A percentile compares a stretch with the other conserved stretches of the same genome.
Evolutionary conservation across 805 yeast genomes (phyloP).

Genomic region (Pichia scutulata): DNA sequence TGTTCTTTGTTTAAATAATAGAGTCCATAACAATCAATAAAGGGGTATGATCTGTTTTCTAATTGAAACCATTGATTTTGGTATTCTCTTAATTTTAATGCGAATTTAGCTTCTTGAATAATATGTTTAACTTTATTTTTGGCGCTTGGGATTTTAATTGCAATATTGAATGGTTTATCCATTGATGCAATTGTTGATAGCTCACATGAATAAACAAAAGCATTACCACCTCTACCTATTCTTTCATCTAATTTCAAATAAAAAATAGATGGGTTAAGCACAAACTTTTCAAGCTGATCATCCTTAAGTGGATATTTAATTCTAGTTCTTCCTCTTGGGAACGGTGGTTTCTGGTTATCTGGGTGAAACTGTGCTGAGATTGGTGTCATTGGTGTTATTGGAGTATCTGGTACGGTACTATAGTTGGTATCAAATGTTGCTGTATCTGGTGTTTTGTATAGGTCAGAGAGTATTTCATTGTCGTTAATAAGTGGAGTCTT

Average conservation of each 20-base stretch:
- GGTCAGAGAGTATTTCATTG: neutral
- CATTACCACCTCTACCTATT: conserved; percentile 26
- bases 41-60: conserved; percentile 15
- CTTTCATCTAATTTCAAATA: conserved; percentile 12
- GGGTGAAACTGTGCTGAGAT: neutral
- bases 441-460: conserved; percentile 5
- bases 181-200: conserved; percentile 12
- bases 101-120: conserved; percentile 22
- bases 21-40: conserved; percentile 24
- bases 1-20: conserved; percentile 19
- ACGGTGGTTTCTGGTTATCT: neutral
- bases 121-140: conserved; percentile 19
- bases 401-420: neutral
- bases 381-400: conserved; percentile 2
- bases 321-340: neutral
- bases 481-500: neutral
- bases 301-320: conserved; percentile 15
- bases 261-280: conserved; percentile 16
- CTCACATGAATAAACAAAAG: conserved; percentile 22
- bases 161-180: conserved; percentile 12
- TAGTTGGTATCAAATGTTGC: neutral
- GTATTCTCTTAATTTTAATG: conserved; percentile 16
- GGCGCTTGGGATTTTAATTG: conserved; percentile 26
- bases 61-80: conserved; percentile 13
- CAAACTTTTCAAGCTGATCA: conserved; percentile 14